phyloP scores from a whole-genome alignment of 345 rosid genomes.

The Camelina laxa region DNA sequence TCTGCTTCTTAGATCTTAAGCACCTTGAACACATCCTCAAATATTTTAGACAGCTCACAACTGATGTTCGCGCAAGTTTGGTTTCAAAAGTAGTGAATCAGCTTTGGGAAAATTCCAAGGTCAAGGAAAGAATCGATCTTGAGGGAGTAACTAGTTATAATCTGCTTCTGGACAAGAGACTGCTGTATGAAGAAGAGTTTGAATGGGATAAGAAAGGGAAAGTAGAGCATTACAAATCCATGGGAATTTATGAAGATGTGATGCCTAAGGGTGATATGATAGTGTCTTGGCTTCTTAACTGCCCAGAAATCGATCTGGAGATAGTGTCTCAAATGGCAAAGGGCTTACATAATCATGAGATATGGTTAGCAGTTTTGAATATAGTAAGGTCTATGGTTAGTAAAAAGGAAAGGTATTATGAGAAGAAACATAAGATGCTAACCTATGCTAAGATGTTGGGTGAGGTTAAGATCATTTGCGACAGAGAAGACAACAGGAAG shows the following conservation, averaged over 20 bases:
- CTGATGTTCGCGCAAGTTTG: neutral
- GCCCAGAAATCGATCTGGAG: neutral
- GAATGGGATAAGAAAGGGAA: neutral
- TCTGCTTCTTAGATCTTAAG: conserved; percentile 1
- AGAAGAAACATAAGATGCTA: neutral
- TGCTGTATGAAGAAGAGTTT: neutral
- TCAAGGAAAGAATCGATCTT: conserved; percentile 5
- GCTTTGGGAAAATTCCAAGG: neutral
- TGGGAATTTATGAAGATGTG: neutral
- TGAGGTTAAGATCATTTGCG: neutral
- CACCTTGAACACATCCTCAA: neutral
- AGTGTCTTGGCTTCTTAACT: neutral
- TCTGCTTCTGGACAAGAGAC: conserved; percentile 14
- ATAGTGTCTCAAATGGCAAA: neutral
- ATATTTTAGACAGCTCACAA: neutral
- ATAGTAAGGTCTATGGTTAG: neutral
- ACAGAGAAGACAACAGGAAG: neutral
- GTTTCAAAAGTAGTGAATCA: neutral
- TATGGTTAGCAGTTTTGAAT: neutral
- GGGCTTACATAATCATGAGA: neutral
- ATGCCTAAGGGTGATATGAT: neutral
- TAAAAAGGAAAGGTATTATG: neutral
- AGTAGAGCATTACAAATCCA: neutral
- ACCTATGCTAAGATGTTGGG: neutral
- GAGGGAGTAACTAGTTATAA: neutral